Percentiles rank a stretch among this genome's conserved stretches.
Evolutionary conservation across 2,329 filamentous ascomycete genomes (phyloP).

Genomic region (Periglandula ipomoeae): DNA sequence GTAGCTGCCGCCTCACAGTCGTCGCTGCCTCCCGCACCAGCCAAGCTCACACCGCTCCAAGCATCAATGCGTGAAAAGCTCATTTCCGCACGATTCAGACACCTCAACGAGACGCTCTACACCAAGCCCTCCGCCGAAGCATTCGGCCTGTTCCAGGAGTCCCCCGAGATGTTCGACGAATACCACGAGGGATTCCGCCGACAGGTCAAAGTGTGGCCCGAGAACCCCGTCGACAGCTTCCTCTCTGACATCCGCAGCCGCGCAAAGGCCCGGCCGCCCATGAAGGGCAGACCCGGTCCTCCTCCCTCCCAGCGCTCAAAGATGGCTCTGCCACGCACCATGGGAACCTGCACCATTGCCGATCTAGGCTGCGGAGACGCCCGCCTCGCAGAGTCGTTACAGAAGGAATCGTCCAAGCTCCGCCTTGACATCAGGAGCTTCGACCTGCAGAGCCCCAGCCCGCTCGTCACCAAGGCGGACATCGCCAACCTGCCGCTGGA

Average conservation of each 20-base stretch:
- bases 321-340: constrained; percentile 59
- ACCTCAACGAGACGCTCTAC: constrained; percentile 95
- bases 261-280: constrained; percentile 40
- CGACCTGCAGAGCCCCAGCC: constrained; percentile 71
- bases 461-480: constrained; percentile 78
- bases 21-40: constrained; percentile 32
- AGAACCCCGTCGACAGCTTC: constrained; percentile 89
- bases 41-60: constrained; percentile 83
- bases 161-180: constrained; percentile 89
- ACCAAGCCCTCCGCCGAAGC: constrained; percentile 80
- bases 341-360: constrained; percentile 67
- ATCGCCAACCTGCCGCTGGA: constrained; percentile 73
- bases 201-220: constrained; percentile 92
- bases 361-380: constrained; percentile 94
- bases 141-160: constrained; percentile 71
- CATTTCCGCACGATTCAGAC: constrained; percentile 88
- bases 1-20: constrained; percentile 16
- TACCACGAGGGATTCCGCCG: constrained; percentile 95
- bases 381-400: constrained; percentile 62
- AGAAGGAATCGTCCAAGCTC: constrained; percentile 53
- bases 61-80: constrained; percentile 92
- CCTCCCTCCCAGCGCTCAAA: constrained; percentile 17
- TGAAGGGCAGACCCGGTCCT: constrained; percentile 20
- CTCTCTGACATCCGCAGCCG: constrained; percentile 61
- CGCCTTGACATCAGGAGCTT: constrained; percentile 72